Percentiles rank a stretch among this genome's conserved stretches.
phyloP scores from a whole-genome alignment of 2,329 filamentous ascomycete genomes.

The Ceratocystis eucalypticola region DNA sequence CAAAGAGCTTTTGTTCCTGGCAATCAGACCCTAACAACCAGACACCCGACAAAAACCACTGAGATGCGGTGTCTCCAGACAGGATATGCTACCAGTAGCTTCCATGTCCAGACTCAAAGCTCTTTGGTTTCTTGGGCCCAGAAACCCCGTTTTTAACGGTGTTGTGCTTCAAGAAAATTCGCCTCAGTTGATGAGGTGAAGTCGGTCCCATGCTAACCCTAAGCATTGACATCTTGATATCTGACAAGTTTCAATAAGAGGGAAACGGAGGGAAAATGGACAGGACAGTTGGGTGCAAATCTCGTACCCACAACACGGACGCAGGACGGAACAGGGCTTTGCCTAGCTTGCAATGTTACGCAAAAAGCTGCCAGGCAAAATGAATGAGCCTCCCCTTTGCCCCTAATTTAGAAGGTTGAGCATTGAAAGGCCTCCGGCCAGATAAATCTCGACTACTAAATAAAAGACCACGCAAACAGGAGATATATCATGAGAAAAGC shows the following conservation, averaged over 20 bases:
- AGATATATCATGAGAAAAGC: not conserved
- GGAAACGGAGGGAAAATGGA: not conserved
- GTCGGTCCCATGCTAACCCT: not conserved
- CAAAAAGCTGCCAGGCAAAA: not conserved
- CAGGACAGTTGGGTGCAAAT: not conserved
- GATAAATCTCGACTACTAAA: not conserved
- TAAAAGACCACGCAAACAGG: not conserved
- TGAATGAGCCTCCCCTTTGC: not conserved
- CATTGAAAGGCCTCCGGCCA: not conserved
- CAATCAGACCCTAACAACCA: no score
- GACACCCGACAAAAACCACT: no score
- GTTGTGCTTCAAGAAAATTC: not conserved
- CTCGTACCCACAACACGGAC: not conserved
- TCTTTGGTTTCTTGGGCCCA: no score
- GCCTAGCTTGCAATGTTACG: not conserved
- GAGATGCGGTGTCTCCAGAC: no score
- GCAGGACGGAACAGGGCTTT: no score
- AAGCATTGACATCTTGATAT: not conserved
- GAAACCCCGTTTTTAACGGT: no score
- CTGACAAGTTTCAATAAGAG: not conserved
- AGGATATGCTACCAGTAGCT: no score
- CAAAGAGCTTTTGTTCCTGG: not conserved
- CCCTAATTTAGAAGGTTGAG: not conserved
- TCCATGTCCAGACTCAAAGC: no score
- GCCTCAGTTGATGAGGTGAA: not conserved